phyloP scores from a whole-genome alignment of 2,329 filamentous ascomycete genomes.

The Dothideomycetes sp. region DNA sequence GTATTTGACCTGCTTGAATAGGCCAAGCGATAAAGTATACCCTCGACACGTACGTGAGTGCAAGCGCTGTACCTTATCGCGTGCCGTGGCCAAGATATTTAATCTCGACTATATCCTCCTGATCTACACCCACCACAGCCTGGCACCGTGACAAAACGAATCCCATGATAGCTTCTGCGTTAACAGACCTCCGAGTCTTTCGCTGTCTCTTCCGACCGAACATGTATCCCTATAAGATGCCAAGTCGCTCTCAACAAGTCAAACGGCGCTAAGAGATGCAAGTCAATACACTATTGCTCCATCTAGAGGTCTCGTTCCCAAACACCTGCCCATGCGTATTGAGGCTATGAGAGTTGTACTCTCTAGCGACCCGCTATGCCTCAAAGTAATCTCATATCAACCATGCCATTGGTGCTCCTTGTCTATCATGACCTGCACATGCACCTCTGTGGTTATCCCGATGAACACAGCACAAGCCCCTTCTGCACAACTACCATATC shows the following conservation, averaged over 20 bases:
- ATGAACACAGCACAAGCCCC: slow-evolving; percentile 11
- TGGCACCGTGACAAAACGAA: too few relatives aligned
- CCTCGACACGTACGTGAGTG: too few relatives aligned
- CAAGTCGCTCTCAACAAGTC: slow-evolving; percentile 8
- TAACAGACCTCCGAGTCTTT: neutral
- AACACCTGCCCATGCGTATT: too few relatives aligned
- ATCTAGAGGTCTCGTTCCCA: too few relatives aligned
- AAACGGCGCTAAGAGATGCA: slow-evolving; percentile 4
- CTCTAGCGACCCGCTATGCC: too few relatives aligned
- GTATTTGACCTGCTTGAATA: too few relatives aligned
- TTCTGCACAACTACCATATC: slow-evolving; percentile 2
- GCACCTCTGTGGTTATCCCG: slow-evolving; percentile 8
- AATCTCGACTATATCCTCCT: slow-evolving; percentile 11
- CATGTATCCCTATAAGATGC: slow-evolving; percentile 2
- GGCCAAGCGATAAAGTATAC: too few relatives aligned
- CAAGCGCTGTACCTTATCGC: too few relatives aligned
- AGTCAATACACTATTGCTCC: slow-evolving; percentile 6
- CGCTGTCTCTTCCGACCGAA: neutral
- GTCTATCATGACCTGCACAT: slow-evolving; percentile 10
- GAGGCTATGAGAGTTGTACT: too few relatives aligned
- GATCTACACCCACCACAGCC: slow-evolving; percentile 12
- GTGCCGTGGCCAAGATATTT: too few relatives aligned
- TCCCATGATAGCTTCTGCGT: slow-evolving; percentile 5
- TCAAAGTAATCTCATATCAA: too few relatives aligned
- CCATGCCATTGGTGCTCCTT: slow-evolving; percentile 9